phyloP scores from a whole-genome alignment of 495 filamentous ascomycete species.

The Bacidia gigantensis region DNA sequence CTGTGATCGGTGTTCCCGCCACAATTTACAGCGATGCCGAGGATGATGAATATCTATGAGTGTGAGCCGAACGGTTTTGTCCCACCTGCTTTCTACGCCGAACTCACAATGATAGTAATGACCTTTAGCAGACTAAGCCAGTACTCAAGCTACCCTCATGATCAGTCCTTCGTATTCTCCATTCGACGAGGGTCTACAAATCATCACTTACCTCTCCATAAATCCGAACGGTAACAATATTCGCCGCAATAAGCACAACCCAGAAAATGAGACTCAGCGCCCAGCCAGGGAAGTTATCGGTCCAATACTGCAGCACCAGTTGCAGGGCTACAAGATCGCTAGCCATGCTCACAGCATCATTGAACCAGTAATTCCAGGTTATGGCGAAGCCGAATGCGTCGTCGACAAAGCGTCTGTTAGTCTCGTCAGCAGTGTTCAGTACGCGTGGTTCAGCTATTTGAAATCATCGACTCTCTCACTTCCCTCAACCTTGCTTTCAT shows the following conservation, averaged over 20 bases:
- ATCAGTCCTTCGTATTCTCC: background rate
- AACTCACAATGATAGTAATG: conserved; percentile 37
- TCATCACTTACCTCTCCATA: conserved; percentile 36
- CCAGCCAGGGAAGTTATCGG: conserved; percentile 38
- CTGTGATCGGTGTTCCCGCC: conserved; percentile 31
- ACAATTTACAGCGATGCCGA: conserved; percentile 38
- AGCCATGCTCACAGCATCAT: conserved; percentile 43
- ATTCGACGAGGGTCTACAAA: background rate
- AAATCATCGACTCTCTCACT: background rate
- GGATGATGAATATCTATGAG: conserved; percentile 39
- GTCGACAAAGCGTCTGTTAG: conserved; percentile 22
- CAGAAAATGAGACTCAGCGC: conserved; percentile 39
- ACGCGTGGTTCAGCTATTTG: conserved; percentile 1
- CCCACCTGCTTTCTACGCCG: background rate
- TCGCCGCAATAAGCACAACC: conserved; percentile 33
- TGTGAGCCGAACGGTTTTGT: background rate
- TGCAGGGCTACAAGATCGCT: conserved; percentile 42
- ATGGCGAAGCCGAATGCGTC: conserved; percentile 30
- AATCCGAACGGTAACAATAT: conserved; percentile 36
- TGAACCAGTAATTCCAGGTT: conserved; percentile 47
- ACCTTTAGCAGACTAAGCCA: conserved; percentile 43
- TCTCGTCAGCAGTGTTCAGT: background rate
- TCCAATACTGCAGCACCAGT: conserved; percentile 39
- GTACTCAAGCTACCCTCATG: conserved; percentile 34
- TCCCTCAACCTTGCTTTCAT: too few species aligned